Conservation (phyloP, 179 eudicot species). For the Drosera spatulata region DNA sequence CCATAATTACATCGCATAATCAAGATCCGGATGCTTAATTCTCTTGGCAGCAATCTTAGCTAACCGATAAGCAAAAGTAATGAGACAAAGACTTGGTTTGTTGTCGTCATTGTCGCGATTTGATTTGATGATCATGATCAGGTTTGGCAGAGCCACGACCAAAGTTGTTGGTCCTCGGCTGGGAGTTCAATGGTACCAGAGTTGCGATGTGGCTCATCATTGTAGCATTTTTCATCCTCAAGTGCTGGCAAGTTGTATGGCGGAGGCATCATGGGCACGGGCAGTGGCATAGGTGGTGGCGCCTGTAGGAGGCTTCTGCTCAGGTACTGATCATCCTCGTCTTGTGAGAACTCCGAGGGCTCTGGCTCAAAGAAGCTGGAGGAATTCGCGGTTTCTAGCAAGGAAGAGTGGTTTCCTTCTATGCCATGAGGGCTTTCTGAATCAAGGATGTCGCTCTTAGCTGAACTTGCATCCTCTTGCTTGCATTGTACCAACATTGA, state of each 20-base stretch:
- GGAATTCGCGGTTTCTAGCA: conserved; percentile 23
- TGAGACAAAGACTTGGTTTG: no score
- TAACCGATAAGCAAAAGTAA: no score
- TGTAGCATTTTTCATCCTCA: conserved; percentile 16
- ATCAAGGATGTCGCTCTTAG: conserved; percentile 60
- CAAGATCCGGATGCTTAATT: no score
- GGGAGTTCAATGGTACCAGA: conserved; percentile 21
- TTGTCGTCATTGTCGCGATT: no score
- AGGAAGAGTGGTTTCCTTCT: conserved; percentile 21
- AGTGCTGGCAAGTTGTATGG: conserved; percentile 29
- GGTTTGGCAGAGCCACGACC: conserved; percentile 43
- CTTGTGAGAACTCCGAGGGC: conserved; percentile 34
- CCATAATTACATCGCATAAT: no score
- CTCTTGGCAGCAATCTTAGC: no score
- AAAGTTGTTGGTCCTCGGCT: conserved; percentile 39
- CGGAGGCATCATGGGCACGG: neutral
- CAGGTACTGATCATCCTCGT: conserved; percentile 22
- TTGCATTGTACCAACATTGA: conserved; percentile 9
- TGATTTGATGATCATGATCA: neutral
- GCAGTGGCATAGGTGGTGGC: neutral
- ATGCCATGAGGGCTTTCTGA: conserved; percentile 50
- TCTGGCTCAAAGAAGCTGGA: conserved; percentile 24
- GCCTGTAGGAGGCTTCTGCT: conserved; percentile 17
- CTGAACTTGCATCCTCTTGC: conserved; percentile 49
- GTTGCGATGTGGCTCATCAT: conserved; percentile 23